Conservation (phyloP, 2,329 filamentous ascomycete genomes). For the Talaromyces marneffei region DNA sequence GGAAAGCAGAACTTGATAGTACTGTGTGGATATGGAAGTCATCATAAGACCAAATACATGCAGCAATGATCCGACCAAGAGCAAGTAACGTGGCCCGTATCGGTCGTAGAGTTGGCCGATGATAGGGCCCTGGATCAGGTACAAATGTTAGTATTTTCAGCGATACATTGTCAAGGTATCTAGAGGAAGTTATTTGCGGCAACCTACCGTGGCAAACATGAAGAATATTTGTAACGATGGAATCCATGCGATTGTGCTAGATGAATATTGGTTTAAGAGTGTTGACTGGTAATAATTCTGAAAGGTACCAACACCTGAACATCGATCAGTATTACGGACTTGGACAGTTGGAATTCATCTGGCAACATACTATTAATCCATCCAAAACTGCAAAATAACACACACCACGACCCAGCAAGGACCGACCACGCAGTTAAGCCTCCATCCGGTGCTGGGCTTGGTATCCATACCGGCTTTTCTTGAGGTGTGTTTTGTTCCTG, state of each 20-base stretch:
- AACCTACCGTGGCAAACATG: slow-evolving; percentile 43
- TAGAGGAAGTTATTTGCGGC: neutral
- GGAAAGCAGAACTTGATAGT: slow-evolving; percentile 53
- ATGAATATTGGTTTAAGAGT: slow-evolving; percentile 43
- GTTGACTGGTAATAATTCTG: slow-evolving; percentile 53
- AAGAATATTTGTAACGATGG: slow-evolving; percentile 52
- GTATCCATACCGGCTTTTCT: neutral
- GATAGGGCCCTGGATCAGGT: slow-evolving; percentile 21
- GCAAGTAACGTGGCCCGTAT: slow-evolving; percentile 53
- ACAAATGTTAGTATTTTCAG: neutral
- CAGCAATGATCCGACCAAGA: slow-evolving; percentile 47
- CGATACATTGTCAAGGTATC: no score
- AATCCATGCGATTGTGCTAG: slow-evolving; percentile 55
- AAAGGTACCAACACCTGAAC: slow-evolving; percentile 47
- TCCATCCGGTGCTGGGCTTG: slow-evolving; percentile 1
- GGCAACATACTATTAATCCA: slow-evolving; percentile 46
- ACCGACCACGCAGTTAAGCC: slow-evolving; percentile 1
- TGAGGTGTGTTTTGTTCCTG: neutral
- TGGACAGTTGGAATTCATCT: no score
- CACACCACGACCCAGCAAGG: slow-evolving; percentile 15
- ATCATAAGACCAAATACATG: slow-evolving; percentile 57
- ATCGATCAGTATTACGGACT: neutral
- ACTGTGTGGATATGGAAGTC: slow-evolving; percentile 48
- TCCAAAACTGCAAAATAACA: slow-evolving; percentile 32
- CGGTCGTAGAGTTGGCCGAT: slow-evolving; percentile 57